Evolutionary conservation across 177 flowering plant genomes (phyloP).

Genomic region (Vitis hybrid): DNA sequence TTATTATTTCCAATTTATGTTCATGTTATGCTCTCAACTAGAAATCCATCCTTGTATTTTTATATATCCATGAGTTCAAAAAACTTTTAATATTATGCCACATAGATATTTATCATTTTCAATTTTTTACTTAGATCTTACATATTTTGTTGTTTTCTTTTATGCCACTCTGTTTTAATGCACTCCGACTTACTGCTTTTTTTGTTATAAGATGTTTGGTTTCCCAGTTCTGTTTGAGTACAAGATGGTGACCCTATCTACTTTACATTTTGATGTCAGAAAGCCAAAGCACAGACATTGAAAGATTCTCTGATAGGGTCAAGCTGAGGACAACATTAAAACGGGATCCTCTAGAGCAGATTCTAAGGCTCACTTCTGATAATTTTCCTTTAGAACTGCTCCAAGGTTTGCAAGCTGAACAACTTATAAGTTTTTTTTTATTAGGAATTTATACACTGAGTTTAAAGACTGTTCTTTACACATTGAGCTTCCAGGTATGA

Average conservation of each 20-base stretch:
- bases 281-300: conserved; percentile 29
- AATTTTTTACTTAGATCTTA: conserved; percentile 1
- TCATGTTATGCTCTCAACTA: background rate
- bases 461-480: background rate
- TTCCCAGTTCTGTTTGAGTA: background rate
- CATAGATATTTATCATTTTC: background rate
- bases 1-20: background rate
- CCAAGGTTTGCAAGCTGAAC: conserved; percentile 24
- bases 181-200: background rate
- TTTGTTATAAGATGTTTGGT: background rate
- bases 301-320: conserved; percentile 33
- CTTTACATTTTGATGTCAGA: conserved; percentile 19
- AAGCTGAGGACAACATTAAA: conserved; percentile 16
- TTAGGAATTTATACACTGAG: background rate
- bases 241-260: background rate
- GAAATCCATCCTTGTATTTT: background rate
- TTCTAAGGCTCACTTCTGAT: conserved; percentile 21
- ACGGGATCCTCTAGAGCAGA: conserved; percentile 23
- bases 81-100: background rate
- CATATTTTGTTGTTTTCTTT: background rate
- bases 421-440: background rate
- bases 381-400: conserved; percentile 38
- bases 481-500: conserved; percentile 15
- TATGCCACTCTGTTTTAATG: background rate
- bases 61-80: background rate